phyloP scores from a whole-genome alignment of 1,139 yeast genomes.

The Pichia sp. region DNA sequence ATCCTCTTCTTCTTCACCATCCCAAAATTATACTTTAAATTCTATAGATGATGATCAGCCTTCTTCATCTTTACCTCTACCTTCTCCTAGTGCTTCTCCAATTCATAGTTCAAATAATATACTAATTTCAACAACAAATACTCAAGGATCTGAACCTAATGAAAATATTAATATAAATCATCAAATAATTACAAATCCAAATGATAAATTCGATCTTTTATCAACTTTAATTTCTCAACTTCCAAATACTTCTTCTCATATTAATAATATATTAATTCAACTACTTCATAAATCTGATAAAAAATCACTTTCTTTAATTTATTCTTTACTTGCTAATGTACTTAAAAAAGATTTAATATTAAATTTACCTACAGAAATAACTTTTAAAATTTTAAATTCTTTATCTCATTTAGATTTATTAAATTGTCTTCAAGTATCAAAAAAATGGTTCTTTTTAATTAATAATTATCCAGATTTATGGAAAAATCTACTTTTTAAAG shows the following conservation, averaged over 20 bases:
- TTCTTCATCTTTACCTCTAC: slow-evolving; percentile 45
- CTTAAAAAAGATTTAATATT: slow-evolving; percentile 69
- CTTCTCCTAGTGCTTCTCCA: slow-evolving; percentile 68
- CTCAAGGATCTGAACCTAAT: slow-evolving; percentile 18
- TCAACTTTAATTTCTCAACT: slow-evolving; percentile 17
- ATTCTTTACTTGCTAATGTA: slow-evolving; percentile 50
- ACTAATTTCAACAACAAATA: no score
- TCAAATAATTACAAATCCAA: slow-evolving; percentile 12
- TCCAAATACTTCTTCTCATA: slow-evolving; percentile 33
- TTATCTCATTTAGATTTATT: slow-evolving; percentile 63
- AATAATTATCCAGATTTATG: slow-evolving; percentile 50
- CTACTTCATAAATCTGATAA: slow-evolving; percentile 63
- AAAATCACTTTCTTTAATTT: slow-evolving; percentile 61
- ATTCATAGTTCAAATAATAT: slow-evolving; percentile 32
- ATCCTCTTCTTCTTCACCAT: no score
- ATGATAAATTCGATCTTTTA: slow-evolving; percentile 3
- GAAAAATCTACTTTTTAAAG: slow-evolving; percentile 49
- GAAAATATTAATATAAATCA: slow-evolving; percentile 8
- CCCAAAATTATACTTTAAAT: no score
- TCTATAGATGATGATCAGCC: no score
- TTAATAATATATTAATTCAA: slow-evolving; percentile 34
- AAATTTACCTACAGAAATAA: slow-evolving; percentile 70
- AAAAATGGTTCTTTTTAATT: slow-evolving; percentile 50
- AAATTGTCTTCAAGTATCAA: slow-evolving; percentile 59
- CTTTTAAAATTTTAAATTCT: slow-evolving; percentile 58